A percentile compares a stretch with the other conserved stretches of the same genome.
These are phyloP conservation scores for Urochloa ruziziensis DNA, from an alignment of 176 grass and related monocot species.

Conservation along the genomic window DNA sequence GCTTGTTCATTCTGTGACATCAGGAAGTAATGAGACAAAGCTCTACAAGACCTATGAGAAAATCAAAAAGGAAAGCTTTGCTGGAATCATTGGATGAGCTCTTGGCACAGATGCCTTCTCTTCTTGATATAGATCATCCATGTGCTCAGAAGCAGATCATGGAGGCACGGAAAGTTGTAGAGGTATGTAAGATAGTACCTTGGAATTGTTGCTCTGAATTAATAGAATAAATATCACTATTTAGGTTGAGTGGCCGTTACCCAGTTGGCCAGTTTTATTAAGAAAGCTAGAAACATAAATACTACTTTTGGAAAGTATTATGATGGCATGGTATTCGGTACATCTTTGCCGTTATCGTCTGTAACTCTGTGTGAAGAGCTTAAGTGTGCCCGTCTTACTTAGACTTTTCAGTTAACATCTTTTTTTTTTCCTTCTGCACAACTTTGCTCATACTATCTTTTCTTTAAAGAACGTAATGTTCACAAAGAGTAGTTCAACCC, in stretches of 20 bases:
- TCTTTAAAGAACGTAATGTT: background rate
- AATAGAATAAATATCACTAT: background rate
- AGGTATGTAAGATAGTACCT: slow-evolving; percentile 61
- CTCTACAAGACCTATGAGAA: slow-evolving; percentile 59
- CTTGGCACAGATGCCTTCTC: slow-evolving; percentile 75
- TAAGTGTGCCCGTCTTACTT: background rate
- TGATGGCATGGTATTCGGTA: background rate
- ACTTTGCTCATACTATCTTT: background rate
- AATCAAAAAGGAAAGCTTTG: slow-evolving; percentile 91
- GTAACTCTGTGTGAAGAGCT: background rate
- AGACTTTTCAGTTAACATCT: background rate
- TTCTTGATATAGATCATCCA: slow-evolving; percentile 96
- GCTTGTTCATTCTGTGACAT: slow-evolving; percentile 25
- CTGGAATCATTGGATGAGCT: slow-evolving; percentile 77
- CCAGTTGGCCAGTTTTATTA: background rate
- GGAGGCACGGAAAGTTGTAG: slow-evolving; percentile 64
- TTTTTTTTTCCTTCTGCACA: background rate
- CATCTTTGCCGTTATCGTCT: background rate
- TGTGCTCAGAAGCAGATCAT: slow-evolving; percentile 89
- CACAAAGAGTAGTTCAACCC: background rate
- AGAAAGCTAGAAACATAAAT: background rate
- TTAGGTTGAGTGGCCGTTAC: background rate
- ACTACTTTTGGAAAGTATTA: background rate
- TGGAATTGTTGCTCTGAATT: slow-evolving; percentile 16
- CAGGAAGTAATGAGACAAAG: slow-evolving; percentile 93